A percentile compares a stretch with the other conserved stretches of the same genome.
These are phyloP conservation scores for Botrytis deweyae DNA, from an alignment of 2,329 filamentous ascomycete genomes.

Conservation along the genomic window DNA sequence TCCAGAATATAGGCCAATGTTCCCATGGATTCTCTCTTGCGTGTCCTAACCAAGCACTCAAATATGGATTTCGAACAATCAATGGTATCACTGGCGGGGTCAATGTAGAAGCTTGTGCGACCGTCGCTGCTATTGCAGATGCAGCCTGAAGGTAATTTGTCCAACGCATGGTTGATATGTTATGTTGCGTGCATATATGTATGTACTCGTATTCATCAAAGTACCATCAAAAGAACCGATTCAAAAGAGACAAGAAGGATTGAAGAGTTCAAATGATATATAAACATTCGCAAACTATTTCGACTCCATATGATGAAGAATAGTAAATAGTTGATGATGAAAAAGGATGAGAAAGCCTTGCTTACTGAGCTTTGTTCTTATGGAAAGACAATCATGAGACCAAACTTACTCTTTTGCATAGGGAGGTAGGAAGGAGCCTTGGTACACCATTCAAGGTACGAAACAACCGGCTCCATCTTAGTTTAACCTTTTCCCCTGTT, in stretches of 20 bases:
- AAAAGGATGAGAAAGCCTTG: not conserved
- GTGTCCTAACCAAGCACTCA: conserved; percentile 61
- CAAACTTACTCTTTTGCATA: not conserved
- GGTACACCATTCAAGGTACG: not conserved
- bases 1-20: conserved; percentile 85
- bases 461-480: not conserved
- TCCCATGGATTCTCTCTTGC: conserved; percentile 76
- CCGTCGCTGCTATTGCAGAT: conserved; percentile 29
- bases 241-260: not conserved
- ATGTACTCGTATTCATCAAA: conserved; percentile 9
- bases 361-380: not conserved
- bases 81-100: conserved; percentile 58
- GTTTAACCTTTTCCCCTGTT: not conserved
- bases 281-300: not conserved
- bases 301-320: not conserved
- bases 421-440: not conserved
- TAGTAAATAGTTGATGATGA: not conserved
- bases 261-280: not conserved
- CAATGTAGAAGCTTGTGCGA: conserved; percentile 51
- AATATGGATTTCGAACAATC: conserved; percentile 58
- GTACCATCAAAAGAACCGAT: not conserved
- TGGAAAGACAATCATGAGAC: not conserved
- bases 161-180: conserved; percentile 35
- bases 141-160: conserved; percentile 34
- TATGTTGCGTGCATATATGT: conserved; percentile 6